Base-by-base conservation (phyloP, 83 land plant genomes). In the Picea abies region DNA sequence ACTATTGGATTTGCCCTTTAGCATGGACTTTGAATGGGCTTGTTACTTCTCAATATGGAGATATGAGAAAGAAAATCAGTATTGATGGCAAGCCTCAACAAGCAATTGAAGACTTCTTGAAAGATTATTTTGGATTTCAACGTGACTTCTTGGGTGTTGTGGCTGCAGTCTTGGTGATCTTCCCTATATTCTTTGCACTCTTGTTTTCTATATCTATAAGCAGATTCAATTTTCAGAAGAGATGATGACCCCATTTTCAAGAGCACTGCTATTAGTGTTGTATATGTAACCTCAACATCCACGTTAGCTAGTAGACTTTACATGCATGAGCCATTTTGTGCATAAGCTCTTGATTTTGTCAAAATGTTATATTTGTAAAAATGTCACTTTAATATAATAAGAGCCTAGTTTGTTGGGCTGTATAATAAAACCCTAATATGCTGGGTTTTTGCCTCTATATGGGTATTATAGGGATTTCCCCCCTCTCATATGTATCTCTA, bases 21-120 rank as follows among this genome's bases (percentile, higher is more conserved):
- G 86, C 92, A 0, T 93, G 92, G 91, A 80, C 90, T 12, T 37
- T 91, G 12, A 85, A 87, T 56, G 94, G 90, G 6, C 29, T 92
- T 35, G 26, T 93, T 12, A 87, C 88, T 29, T 92, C 94, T 56
- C 96, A 93, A 63, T 92, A 89, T 84, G 96, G 96, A 17, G 94
- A 93, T 37, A 63, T 89, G 62, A 10, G 81, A 3, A 87, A 81
- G 58, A 80, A 84, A 56, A 90, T 92, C 52, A 66, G 22, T 2
- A 77, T 83, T 3, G 83, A 68, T 76, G 89, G 90, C 32, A 65
- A 86, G n/a, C 29, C 56, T 65, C 29, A 23, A 2, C 71, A 81
- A 81, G 4, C 89, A 2, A 39, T 90, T 0, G 41, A 68, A 23
- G 25, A 64, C 5, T 92, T 87, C 80, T 19, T 92, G 52, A 41